Evolutionary conservation across 768 basidiomycete species (phyloP).

Genomic region (Pleurotus pulmonarius): DNA sequence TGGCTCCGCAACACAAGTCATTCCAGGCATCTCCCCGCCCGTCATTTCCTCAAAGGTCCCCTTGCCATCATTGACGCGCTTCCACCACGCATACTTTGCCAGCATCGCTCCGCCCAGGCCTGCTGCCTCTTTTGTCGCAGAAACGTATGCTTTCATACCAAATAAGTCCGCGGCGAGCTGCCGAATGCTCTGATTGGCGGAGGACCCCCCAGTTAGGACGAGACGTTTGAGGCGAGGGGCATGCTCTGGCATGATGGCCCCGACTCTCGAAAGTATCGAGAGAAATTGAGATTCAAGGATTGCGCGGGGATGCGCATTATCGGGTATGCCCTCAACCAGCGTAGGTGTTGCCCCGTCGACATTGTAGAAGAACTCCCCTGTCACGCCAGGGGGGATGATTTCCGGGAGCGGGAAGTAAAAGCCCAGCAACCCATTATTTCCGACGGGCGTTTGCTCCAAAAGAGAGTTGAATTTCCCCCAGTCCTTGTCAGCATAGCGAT

Average conservation of each 20-base stretch:
- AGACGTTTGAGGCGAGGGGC: slow-evolving; percentile 58
- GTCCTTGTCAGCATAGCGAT: slow-evolving; percentile 52
- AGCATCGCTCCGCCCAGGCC: slow-evolving; percentile 70
- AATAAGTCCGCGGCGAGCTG: slow-evolving; percentile 81
- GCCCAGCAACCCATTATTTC: slow-evolving; percentile 59
- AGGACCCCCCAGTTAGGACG: slow-evolving; percentile 77
- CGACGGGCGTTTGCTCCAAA: slow-evolving; percentile 49
- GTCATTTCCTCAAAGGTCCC: slow-evolving; percentile 64
- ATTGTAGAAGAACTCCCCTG: slow-evolving; percentile 53
- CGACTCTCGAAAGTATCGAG: slow-evolving; percentile 71
- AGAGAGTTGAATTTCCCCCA: slow-evolving; percentile 73
- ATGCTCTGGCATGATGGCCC: slow-evolving; percentile 59
- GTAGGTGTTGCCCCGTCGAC: slow-evolving; percentile 21
- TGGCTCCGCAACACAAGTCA: slow-evolving; percentile 63
- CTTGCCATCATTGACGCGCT: slow-evolving; percentile 29
- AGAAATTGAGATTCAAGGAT: slow-evolving; percentile 85
- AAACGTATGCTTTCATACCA: slow-evolving; percentile 68
- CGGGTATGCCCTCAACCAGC: slow-evolving; percentile 34
- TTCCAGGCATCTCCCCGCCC: slow-evolving; percentile 42
- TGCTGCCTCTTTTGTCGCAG: slow-evolving; percentile 64
- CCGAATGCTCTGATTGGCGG: slow-evolving; percentile 66
- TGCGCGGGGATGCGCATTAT: slow-evolving; percentile 59
- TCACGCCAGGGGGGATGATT: slow-evolving; percentile 79
- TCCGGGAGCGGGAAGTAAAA: slow-evolving; percentile 84
- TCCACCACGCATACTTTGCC: slow-evolving; percentile 73